Evolutionary conservation across 352 stramenopile genomes (phyloP).

Genomic region (Globisporangium echinulatum): DNA sequence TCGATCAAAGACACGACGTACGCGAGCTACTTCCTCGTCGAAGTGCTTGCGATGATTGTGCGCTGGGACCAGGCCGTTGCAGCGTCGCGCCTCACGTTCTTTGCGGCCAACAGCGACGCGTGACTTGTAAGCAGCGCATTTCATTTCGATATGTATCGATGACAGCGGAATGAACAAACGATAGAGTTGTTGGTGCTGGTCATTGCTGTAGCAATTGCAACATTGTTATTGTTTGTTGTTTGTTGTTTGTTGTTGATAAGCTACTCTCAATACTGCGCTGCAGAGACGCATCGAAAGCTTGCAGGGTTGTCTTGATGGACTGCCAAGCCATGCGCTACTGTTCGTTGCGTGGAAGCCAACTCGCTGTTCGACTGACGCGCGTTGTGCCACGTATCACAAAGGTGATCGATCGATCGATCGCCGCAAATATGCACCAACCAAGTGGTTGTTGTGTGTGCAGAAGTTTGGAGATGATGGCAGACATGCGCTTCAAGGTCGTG

Average conservation of each 20-base stretch:
- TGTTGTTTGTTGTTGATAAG: too few species aligned
- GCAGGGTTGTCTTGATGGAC: not conserved
- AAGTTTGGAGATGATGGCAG: too few species aligned
- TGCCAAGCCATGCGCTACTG: too few species aligned
- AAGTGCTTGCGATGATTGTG: slow-evolving; percentile 15
- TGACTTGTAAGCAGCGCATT: too few species aligned
- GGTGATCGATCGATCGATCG: not conserved
- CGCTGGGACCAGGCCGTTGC: slow-evolving; percentile 17
- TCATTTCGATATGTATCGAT: not conserved
- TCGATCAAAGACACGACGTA: slow-evolving; percentile 35
- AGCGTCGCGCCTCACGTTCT: slow-evolving; percentile 9
- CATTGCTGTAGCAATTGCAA: too few species aligned
- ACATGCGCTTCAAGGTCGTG: too few species aligned
- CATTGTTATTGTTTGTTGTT: too few species aligned
- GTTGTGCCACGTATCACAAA: not conserved
- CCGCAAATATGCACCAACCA: too few species aligned
- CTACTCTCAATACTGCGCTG: too few species aligned
- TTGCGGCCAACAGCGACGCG: not conserved
- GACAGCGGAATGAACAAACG: not conserved
- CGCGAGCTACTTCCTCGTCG: slow-evolving; percentile 16
- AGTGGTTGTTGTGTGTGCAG: too few species aligned
- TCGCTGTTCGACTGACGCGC: not conserved
- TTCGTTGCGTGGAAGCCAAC: too few species aligned
- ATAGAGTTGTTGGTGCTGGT: too few species aligned
- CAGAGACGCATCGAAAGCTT: slow-evolving; percentile 9